Conservation (phyloP, 768 basidiomycete species). For the Calocybe cyanea region DNA sequence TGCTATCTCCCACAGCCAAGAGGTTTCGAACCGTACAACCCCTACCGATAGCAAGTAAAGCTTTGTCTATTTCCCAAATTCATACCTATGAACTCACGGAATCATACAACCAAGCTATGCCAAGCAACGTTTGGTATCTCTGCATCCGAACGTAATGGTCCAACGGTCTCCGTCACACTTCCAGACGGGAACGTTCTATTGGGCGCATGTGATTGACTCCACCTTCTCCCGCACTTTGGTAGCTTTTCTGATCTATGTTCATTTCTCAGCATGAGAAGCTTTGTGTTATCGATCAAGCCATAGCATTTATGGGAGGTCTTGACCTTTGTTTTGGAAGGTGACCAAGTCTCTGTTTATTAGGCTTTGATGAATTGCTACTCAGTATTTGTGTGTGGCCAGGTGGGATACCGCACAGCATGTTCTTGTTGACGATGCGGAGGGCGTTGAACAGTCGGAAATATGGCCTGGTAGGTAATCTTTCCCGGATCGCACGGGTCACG, state of each 20-base stretch:
- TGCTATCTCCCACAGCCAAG: conserved; percentile 55
- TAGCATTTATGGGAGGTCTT: conserved; percentile 97
- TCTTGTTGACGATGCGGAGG: conserved; percentile 78
- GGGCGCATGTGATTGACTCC: conserved; percentile 80
- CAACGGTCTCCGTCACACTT: conserved; percentile 98
- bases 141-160: conserved; percentile 93
- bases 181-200: conserved; percentile 95
- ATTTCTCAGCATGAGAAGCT: conserved; percentile 85
- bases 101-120: conserved; percentile 54
- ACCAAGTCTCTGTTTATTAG: conserved; percentile 4
- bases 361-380: background rate
- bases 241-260: conserved; percentile 3
- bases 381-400: conserved; percentile 27
- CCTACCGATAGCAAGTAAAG: conserved; percentile 88
- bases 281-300: conserved; percentile 95
- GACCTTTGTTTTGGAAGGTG: conserved; percentile 91
- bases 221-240: background rate
- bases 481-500: background rate
- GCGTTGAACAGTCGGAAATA: conserved; percentile 59
- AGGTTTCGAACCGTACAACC: conserved; percentile 93
- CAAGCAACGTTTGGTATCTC: conserved; percentile 70
- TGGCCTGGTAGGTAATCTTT: conserved; percentile 70
- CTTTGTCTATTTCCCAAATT: conserved; percentile 7
- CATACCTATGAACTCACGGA: conserved; percentile 9
- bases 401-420: conserved; percentile 98